These are phyloP conservation scores for Corylus americana DNA, from an alignment of 306 rosid species.

Conservation along the genomic window DNA sequence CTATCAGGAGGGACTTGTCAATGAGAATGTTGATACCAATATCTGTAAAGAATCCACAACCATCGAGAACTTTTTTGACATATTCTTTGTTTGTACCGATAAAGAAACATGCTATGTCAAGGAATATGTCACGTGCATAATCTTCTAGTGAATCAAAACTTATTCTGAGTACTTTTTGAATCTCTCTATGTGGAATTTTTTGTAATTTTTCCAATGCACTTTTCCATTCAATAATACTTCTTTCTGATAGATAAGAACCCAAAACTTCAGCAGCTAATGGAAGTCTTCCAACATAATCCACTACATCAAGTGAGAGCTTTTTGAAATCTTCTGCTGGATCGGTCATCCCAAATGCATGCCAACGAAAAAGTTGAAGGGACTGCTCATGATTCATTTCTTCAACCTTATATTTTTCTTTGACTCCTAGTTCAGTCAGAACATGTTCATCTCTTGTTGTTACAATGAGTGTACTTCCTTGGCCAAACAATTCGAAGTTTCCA, in stretches of 20 bases:
- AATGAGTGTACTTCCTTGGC: slow-evolving; percentile 25
- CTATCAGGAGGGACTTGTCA: slow-evolving; percentile 28
- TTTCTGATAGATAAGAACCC: slow-evolving; percentile 32
- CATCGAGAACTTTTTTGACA: slow-evolving; percentile 26
- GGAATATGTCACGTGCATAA: slow-evolving; percentile 32
- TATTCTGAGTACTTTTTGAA: slow-evolving; percentile 30
- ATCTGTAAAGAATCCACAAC: slow-evolving; percentile 34
- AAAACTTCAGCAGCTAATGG: slow-evolving; percentile 45
- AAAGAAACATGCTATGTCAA: slow-evolving; percentile 45
- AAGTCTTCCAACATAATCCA: slow-evolving; percentile 34
- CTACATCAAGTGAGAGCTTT: slow-evolving; percentile 6
- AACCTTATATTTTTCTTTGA: background rate
- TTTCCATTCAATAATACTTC: slow-evolving; percentile 29
- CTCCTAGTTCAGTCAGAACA: background rate
- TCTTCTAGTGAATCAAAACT: slow-evolving; percentile 28
- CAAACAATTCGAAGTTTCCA: slow-evolving; percentile 18
- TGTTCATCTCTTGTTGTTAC: slow-evolving; percentile 30
- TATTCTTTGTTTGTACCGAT: slow-evolving; percentile 22
- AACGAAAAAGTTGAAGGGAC: slow-evolving; percentile 32
- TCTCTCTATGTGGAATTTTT: slow-evolving; percentile 22
- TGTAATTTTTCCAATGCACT: slow-evolving; percentile 27
- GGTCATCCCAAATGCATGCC: slow-evolving; percentile 33
- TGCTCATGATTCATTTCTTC: background rate
- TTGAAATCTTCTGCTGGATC: background rate
- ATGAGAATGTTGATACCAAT: slow-evolving; percentile 29